A percentile compares a stretch with the other conserved stretches of the same genome.
Evolutionary conservation across 2,329 filamentous ascomycete genomes (phyloP).

Genomic region (Aspergillus sojae): DNA sequence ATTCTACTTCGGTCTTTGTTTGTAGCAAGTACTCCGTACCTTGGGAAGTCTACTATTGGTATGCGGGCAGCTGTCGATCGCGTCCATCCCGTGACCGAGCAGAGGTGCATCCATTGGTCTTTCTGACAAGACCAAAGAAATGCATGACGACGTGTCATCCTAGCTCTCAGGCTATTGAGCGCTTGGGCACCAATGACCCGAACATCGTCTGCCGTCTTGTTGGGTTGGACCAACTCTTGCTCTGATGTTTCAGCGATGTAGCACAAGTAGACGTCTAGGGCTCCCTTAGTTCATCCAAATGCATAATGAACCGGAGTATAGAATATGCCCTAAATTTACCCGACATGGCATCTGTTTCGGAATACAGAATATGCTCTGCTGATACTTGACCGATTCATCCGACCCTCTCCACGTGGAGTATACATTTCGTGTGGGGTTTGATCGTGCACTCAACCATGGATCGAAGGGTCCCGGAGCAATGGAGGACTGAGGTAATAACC

Average conservation of each 20-base stretch:
- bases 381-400: too few species aligned
- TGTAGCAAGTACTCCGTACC: too few species aligned
- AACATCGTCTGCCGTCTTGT: not conserved
- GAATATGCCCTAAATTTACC: not conserved
- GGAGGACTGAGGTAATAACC: not conserved
- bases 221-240: not conserved
- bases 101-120: not conserved
- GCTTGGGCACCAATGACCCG: not conserved
- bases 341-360: not conserved
- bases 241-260: not conserved
- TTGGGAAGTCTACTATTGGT: not conserved
- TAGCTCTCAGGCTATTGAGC: not conserved
- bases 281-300: not conserved
- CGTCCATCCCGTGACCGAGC: not conserved
- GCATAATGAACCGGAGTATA: not conserved
- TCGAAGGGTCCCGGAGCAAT: not conserved
- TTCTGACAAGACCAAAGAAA: not conserved
- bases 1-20: not conserved
- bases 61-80: not conserved
- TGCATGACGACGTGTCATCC: not conserved
- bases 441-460: not conserved
- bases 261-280: not conserved
- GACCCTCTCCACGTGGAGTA: not conserved
- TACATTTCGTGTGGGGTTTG: not conserved
- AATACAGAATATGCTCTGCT: too few species aligned